Evolutionary conservation across 2,329 filamentous ascomycete species (phyloP).

Genomic region (Zasmidium citrigriseum): DNA sequence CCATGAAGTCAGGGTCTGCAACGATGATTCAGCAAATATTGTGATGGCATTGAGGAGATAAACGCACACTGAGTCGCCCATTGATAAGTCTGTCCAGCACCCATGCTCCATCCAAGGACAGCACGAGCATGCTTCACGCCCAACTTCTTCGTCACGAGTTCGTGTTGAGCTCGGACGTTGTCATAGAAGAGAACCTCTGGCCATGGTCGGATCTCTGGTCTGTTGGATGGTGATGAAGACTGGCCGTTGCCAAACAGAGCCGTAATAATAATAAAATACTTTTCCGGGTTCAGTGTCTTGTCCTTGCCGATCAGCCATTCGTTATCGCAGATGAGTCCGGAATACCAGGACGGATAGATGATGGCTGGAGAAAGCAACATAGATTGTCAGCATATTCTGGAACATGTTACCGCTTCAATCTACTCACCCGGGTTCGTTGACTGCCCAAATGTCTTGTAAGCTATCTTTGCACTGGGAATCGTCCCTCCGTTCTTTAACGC

Average conservation of each 20-base stretch:
- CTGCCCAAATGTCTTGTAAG: slow-evolving; percentile 75
- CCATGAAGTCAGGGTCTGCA: slow-evolving; percentile 59
- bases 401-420: no score
- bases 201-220: slow-evolving; percentile 53
- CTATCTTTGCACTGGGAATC: slow-evolving; percentile 66
- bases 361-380: no score
- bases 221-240: slow-evolving; percentile 67
- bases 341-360: slow-evolving; percentile 78
- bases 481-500: slow-evolving; percentile 64
- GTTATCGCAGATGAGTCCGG: slow-evolving; percentile 68
- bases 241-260: slow-evolving; percentile 71
- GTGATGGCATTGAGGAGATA: no score
- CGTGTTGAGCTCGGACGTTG: slow-evolving; percentile 67
- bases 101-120: slow-evolving; percentile 72
- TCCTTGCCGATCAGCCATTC: slow-evolving; percentile 71
- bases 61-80: slow-evolving; percentile 36
- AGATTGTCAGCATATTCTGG: no score
- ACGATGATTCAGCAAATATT: no score
- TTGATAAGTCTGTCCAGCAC: slow-evolving; percentile 60
- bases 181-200: slow-evolving; percentile 67
- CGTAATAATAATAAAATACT: slow-evolving; percentile 69
- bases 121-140: slow-evolving; percentile 61
- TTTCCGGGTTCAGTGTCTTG: slow-evolving; percentile 64
- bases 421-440: no score
- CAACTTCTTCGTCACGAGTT: slow-evolving; percentile 65